Evolutionary conservation across 2,329 filamentous ascomycete species (phyloP), one percentile per base, ranked within the genome.

Genomic region (Lasiodiplodia gonubiensis): DNA sequence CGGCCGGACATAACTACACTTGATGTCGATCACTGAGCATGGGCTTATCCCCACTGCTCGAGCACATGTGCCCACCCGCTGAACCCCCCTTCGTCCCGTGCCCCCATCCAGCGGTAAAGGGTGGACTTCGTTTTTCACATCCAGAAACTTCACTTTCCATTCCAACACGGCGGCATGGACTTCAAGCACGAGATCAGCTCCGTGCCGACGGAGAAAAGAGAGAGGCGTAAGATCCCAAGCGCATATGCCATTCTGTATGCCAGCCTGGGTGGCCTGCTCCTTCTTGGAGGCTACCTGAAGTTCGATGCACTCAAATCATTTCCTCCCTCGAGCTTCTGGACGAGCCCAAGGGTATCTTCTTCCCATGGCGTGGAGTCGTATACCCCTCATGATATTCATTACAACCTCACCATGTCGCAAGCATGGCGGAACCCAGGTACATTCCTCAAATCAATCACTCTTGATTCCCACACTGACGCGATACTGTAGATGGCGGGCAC

Each of bases 331-430:
- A 14, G 2, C 18, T 7, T 42, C 2, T 57, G 33, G 54, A 42
- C 35, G 7, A 8, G 21, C 4, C 14, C 35, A 1, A 10, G 33
- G 5, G 21, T 3, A 2, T 25, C 54, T 7, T 25, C 54, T 12
- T 14, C 25, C 2, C n/a, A 8, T 2, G 4, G 4, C 1, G 39
- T 23, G 10, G 14, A 23, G 16, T 16, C 33, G 11, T 42, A 57
- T 12, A 57, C 11, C 10, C 54, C 54, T 2, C 54, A 42, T 5
- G 54, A 57, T 25, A 16, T 57, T 21, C 11, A 42, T 25, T 57
- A 57, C 54, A 57, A 57, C 6, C 23, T 57, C 16, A 37, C 53
- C 16, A 39, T 55, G 27, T 55, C 53, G 30, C 53, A 55, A 23
- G 53, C 33, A 27, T 57, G 54, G 54, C 33, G 54, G 11, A 42